Evolutionary conservation across 805 yeast species (phyloP).

Genomic region (Jamesozyma gamospora): DNA sequence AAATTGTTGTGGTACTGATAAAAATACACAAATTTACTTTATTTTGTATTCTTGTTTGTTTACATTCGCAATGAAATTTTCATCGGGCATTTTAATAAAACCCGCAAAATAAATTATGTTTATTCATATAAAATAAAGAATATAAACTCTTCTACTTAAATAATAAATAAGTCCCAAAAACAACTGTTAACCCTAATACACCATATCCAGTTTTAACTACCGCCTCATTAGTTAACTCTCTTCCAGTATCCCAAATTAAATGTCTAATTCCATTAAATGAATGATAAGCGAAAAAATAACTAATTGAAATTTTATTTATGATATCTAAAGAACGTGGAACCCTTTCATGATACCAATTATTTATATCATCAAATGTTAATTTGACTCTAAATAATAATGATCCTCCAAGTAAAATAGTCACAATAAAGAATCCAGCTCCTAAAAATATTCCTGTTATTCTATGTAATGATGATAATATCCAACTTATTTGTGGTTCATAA

Average conservation of each 20-base stretch:
- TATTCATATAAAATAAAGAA: too few species aligned
- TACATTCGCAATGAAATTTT: too few species aligned
- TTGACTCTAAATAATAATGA: constrained; percentile 38
- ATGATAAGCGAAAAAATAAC: constrained; percentile 84
- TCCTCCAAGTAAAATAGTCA: constrained; percentile 66
- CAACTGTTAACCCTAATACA: constrained; percentile 53
- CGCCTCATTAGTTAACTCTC: constrained; percentile 67
- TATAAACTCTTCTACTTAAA: too few species aligned
- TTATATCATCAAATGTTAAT: constrained; percentile 28
- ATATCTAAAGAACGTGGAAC: constrained; percentile 57
- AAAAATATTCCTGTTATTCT: constrained; percentile 81
- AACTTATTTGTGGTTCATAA: constrained; percentile 84
- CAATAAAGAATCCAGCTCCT: constrained; percentile 68
- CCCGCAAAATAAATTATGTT: too few species aligned
- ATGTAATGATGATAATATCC: constrained; percentile 71
- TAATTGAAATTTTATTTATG: constrained; percentile 54
- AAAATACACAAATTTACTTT: too few species aligned
- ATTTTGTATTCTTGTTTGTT: too few species aligned
- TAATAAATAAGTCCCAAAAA: constrained; percentile 48
- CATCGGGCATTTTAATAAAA: too few species aligned
- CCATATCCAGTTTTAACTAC: constrained; percentile 85
- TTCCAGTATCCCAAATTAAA: constrained; percentile 83
- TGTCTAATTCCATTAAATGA: constrained; percentile 83
- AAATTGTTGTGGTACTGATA: too few species aligned
- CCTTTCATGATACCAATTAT: constrained; percentile 37